Evolutionary conservation across 352 stramenopile species (phyloP).

Genomic region (Halophytophthora polymorphica): DNA sequence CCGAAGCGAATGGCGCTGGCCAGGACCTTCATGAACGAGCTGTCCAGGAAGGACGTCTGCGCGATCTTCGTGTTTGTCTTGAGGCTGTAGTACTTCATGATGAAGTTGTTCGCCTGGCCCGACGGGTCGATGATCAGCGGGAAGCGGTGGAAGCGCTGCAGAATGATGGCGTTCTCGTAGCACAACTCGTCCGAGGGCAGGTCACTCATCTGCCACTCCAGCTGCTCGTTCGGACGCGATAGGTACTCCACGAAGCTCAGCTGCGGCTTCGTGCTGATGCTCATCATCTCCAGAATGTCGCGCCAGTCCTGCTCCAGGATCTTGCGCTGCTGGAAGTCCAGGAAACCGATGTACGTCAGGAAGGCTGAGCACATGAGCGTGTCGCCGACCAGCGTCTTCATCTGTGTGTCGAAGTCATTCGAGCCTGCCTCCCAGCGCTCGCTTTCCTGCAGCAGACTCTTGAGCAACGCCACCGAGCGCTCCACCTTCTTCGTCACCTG

Average conservation of each 20-base stretch:
- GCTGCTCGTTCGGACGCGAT: conserved; percentile 92
- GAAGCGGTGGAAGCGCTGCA: conserved; percentile 97
- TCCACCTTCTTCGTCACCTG: conserved; percentile 97
- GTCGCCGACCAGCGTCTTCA: conserved; percentile 97
- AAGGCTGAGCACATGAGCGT: conserved; percentile 95
- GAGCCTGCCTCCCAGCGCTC: conserved; percentile 97
- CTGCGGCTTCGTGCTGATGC: conserved; percentile 78
- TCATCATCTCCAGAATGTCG: conserved; percentile 92
- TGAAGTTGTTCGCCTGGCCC: conserved; percentile 97
- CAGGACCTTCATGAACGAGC: conserved; percentile 99
- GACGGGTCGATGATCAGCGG: conserved; percentile 99
- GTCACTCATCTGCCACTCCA: conserved; percentile 95
- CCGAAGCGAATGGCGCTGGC: conserved; percentile 99
- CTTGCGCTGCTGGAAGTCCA: conserved; percentile 96
- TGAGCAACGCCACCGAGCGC: conserved; percentile 96
- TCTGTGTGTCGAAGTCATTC: conserved; percentile 96
- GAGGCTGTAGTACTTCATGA: conserved; percentile 96
- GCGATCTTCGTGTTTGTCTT: conserved; percentile 93
- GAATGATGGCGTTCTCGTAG: conserved; percentile 99
- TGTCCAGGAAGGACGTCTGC: conserved; percentile 99
- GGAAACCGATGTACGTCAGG: conserved; percentile 98
- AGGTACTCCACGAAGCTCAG: conserved; percentile 96
- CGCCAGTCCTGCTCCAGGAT: conserved; percentile 95
- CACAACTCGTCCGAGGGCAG: conserved; percentile 97
- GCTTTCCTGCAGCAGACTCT: conserved; percentile 97